phyloP scores from a whole-genome alignment of 106 monocot species.

The Allium fistulosum region DNA sequence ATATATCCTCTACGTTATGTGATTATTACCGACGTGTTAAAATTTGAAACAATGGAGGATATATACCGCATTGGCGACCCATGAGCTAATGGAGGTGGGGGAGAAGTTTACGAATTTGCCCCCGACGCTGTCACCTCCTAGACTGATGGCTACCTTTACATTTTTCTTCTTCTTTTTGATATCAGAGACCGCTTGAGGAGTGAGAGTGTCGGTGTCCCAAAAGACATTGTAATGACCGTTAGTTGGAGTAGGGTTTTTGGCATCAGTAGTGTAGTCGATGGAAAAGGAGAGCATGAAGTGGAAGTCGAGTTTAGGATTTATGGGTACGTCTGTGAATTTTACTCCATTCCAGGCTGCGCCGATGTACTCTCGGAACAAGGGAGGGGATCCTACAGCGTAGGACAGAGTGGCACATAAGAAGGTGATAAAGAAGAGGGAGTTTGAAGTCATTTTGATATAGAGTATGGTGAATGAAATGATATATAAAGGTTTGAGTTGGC shows the following conservation, averaged over 20 bases:
- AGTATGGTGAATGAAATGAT: background rate
- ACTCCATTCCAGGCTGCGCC: conserved; percentile 27
- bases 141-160: conserved; percentile 20
- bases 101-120: background rate
- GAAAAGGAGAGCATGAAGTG: conserved; percentile 30
- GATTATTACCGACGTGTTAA: too few relatives aligned
- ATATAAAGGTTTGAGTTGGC: too few relatives aligned
- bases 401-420: background rate
- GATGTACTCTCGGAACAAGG: conserved; percentile 43
- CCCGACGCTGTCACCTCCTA: conserved; percentile 12
- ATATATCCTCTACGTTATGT: too few relatives aligned
- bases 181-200: conserved; percentile 7
- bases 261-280: conserved; percentile 12
- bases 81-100: conserved; percentile 14
- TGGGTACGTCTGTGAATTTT: conserved; percentile 46
- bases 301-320: conserved; percentile 22
- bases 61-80: conserved; percentile 20
- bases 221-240: conserved; percentile 22
- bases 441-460: background rate
- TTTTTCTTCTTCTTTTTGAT: conserved; percentile 14
- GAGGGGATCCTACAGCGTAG: background rate
- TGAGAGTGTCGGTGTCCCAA: conserved; percentile 23
- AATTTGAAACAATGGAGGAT: too few relatives aligned
- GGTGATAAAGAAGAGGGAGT: background rate
- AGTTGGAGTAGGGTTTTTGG: conserved; percentile 10